Evolutionary conservation across 768 basidiomycete genomes (phyloP), one percentile per base, ranked within the genome.

Genomic region (Leccinellum rugosiceps): DNA sequence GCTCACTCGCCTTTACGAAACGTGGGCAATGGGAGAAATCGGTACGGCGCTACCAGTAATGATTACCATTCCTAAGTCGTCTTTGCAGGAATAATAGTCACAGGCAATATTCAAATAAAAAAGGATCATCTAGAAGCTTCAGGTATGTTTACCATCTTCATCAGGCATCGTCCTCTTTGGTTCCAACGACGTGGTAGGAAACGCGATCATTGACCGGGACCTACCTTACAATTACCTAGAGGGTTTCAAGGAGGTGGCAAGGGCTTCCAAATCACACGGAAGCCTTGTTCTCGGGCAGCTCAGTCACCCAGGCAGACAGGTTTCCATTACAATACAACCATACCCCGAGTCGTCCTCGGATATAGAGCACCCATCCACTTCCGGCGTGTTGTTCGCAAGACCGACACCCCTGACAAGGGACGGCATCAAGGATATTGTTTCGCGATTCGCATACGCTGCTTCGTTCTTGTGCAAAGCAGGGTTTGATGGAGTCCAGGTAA

Each of bases 401-500:
- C 71, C 71, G 11, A 64, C 63, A 3, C 73, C 77, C 1, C 67
- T 86, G 34, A 81, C 79, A 0, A 68, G 66, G 0, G 67, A 64
- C 0, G 85, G 85, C 48, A 80, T 86, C 50, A 63, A 72, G 43
- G 79, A 84, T 54, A 80, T 81, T 56, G 67, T 80, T 21, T 32
- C 71, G n/a, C 69, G 79, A 11, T 88, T 80, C 61, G 80, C 75
- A 6, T 71, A 75, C 14, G 84, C 83, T 2, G 85, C 87, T 4
- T 72, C 72, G 26, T 83, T 83, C 11, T 74, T 86, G 10, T 64
- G 75, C 47, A 62, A 65, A 21, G 86, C 87, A 26, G 87, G 85
- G 0, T 90, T 90, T 59, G 88, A 90, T 58, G 89, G 87, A 14
- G 74, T 83, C 5, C 83, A 86, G 71, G 72, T 79, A 44, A 58